Evolutionary conservation across 192 early-diverging fungal genomes (phyloP).

Genomic region (Podila epicladia): DNA sequence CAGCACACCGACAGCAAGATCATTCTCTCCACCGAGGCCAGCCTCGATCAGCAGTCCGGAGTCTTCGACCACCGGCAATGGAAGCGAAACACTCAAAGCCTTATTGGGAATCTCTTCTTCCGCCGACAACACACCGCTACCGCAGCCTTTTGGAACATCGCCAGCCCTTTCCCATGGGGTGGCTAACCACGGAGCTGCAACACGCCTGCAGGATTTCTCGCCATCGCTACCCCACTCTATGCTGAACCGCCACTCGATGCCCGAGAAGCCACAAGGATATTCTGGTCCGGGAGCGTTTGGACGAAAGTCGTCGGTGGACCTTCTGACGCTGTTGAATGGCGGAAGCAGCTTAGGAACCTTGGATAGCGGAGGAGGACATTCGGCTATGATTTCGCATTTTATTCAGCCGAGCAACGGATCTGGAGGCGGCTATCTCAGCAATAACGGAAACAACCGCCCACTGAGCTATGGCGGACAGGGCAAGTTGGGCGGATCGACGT

Average conservation of each 20-base stretch:
- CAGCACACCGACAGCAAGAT: not conserved
- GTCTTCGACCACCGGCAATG: constrained; percentile 20
- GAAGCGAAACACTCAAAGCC: not conserved
- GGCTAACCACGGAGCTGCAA: not conserved
- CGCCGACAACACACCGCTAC: not conserved
- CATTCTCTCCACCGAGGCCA: constrained; percentile 7
- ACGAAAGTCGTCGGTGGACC: constrained; percentile 49
- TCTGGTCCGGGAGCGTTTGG: constrained; percentile 6
- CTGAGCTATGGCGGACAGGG: no score
- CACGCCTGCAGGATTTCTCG: not conserved
- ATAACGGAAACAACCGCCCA: not conserved
- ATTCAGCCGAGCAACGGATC: constrained; percentile 5
- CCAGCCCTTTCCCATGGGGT: not conserved
- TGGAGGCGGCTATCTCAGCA: not conserved
- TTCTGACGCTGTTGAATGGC: constrained; percentile 57
- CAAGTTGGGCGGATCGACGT: not conserved
- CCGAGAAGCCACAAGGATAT: not conserved
- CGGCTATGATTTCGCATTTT: not conserved
- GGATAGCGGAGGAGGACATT: not conserved
- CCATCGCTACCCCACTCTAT: not conserved
- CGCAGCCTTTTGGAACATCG: not conserved
- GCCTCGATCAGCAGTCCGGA: not conserved
- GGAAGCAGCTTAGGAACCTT: not conserved
- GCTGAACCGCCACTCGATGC: constrained; percentile 11
- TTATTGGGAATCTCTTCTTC: not conserved